Evolutionary conservation across 805 yeast species (phyloP), one percentile per base, ranked within the genome.

Genomic region (Saccharomycopsis guyanensis): DNA sequence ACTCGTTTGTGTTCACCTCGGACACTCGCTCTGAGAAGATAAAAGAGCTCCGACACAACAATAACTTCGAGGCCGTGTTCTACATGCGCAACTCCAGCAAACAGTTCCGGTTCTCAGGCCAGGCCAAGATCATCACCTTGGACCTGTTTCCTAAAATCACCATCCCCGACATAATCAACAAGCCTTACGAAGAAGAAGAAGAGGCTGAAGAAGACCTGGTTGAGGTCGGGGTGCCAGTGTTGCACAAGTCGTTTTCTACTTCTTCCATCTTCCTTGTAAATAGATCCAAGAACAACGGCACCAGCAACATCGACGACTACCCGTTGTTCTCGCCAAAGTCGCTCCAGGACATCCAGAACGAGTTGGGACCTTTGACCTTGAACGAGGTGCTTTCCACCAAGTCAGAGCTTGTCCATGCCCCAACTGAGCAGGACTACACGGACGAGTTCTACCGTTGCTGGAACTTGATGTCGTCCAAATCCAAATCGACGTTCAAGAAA

Each of bases 21-120:
- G 95, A 86, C 61, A 69, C 71, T 57, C 67, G 95, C 61, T 78
- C 81, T 69, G 66, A 66, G 42, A 86, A 86, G 61, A 72, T 70
- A 56, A 62, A 64, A 12, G 83, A 83, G 55, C 61, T 76, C 34
- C 51, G 69, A 18, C 55, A 59, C 12, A 72, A 79, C 54, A 75
- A 80, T 43, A 67, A 69, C 46, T 81, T 78, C 59, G 95, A 86
- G 64, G 84, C 86, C 1, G 82, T 86, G 48, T 84, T 83, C 59
- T 82, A 85, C 66, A 82, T 86, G 58, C 73, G 70, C 6, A 68
- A 67, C 19, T 60, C 73, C 20, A 72, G 73, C 59, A 81, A 75
- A 57, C 95, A 86, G 63, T 83, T 80, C 59, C 68, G 95, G 55
- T 68, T 86, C 51, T 71, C 78, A 47, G 95, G 95, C 10, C 61